Conservation (phyloP, 345 rosid genomes). For the Anacardium occidentale region DNA sequence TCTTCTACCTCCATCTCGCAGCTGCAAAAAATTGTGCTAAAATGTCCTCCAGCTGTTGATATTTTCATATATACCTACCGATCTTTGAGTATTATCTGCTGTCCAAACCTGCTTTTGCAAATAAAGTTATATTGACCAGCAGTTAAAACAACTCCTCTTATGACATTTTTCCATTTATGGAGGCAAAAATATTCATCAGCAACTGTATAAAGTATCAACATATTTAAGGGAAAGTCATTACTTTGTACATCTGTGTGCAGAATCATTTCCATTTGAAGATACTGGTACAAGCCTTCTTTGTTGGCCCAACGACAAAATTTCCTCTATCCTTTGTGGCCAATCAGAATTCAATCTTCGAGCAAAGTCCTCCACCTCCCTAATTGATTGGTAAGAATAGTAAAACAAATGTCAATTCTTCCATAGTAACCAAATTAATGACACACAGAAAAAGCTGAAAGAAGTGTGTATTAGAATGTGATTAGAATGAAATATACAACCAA, state of each 20-base stretch:
- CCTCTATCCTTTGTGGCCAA: conserved; percentile 73
- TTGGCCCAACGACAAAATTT: conserved; percentile 48
- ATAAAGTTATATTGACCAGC: background rate
- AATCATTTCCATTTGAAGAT: conserved; percentile 38
- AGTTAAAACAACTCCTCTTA: background rate
- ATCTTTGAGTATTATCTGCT: conserved; percentile 8
- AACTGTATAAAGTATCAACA: background rate
- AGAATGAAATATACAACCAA: conserved; percentile 18
- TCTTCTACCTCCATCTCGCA: conserved; percentile 4
- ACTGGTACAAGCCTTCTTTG: conserved; percentile 39
- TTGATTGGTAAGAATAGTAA: background rate
- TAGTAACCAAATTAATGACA: background rate
- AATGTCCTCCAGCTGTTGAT: background rate
- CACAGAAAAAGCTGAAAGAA: background rate
- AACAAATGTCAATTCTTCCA: background rate
- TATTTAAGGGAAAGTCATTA: conserved; percentile 18
- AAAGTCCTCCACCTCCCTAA: conserved; percentile 70
- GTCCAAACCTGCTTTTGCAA: conserved; percentile 20
- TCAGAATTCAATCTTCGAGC: conserved; percentile 67
- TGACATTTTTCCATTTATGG: background rate
- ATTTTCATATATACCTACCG: background rate
- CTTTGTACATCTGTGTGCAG: conserved; percentile 37
- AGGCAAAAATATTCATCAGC: background rate
- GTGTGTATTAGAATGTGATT: background rate
- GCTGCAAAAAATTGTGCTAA: background rate